Evolutionary conservation across 2,329 filamentous ascomycete genomes (phyloP).

Genomic region (Ascosphaera pollenicola): DNA sequence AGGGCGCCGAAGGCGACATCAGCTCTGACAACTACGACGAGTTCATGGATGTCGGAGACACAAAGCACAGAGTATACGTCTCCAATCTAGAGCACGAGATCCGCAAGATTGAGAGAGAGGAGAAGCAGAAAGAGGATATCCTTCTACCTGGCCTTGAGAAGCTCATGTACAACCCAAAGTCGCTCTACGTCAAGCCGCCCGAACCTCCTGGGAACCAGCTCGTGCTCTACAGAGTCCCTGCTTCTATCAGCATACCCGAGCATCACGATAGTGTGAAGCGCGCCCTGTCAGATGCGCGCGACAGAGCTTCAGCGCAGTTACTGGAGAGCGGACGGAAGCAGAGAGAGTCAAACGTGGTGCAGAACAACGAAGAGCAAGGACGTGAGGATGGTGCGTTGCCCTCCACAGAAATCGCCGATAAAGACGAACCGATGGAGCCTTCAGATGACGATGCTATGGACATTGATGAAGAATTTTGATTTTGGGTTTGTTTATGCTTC

Average conservation of each 20-base stretch:
- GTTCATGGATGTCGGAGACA: slow-evolving; percentile 67
- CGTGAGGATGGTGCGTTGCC: not conserved
- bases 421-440: not conserved
- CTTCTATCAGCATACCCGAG: slow-evolving; percentile 51
- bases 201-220: slow-evolving; percentile 37
- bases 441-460: slow-evolving; percentile 12
- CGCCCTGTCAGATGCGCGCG: slow-evolving; percentile 61
- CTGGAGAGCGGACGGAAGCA: not conserved
- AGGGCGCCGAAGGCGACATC: not conserved
- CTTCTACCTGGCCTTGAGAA: slow-evolving; percentile 76
- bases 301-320: slow-evolving; percentile 34
- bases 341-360: not conserved
- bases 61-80: slow-evolving; percentile 73
- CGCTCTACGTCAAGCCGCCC: slow-evolving; percentile 30
- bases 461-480: slow-evolving; percentile 7
- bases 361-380: not conserved
- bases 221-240: slow-evolving; percentile 65
- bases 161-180: slow-evolving; percentile 45
- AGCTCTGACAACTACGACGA: slow-evolving; percentile 22
- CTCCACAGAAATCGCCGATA: not conserved
- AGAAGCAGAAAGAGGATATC: slow-evolving; percentile 36
- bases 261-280: slow-evolving; percentile 55
- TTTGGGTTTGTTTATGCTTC: too few relatives aligned
- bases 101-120: slow-evolving; percentile 38
- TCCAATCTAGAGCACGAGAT: slow-evolving; percentile 78